A percentile compares a stretch with the other conserved stretches of the same genome.
These are phyloP conservation scores for Scleroderma citrinum DNA, from an alignment of 768 basidiomycete genomes.

Conservation along the genomic window DNA sequence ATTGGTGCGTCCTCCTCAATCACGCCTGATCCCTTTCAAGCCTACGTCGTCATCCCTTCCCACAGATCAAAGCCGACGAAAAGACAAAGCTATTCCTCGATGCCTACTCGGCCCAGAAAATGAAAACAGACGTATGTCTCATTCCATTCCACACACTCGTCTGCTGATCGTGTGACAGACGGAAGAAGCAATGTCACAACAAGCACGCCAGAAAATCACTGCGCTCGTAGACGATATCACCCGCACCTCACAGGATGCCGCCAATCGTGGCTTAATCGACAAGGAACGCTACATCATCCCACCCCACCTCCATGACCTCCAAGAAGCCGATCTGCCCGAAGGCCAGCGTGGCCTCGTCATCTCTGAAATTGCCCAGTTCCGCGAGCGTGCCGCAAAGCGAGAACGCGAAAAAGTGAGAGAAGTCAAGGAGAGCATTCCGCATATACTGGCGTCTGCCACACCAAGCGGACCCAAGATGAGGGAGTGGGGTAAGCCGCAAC, in stretches of 20 bases:
- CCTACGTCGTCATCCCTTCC: slow-evolving; percentile 32
- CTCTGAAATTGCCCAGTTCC: slow-evolving; percentile 93
- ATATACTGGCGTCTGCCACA: slow-evolving; percentile 32
- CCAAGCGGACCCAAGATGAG: slow-evolving; percentile 74
- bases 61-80: slow-evolving; percentile 91
- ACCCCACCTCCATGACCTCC: slow-evolving; percentile 93
- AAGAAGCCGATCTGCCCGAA: slow-evolving; percentile 95
- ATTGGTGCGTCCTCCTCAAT: slow-evolving; percentile 48
- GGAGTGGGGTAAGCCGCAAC: slow-evolving; percentile 65
- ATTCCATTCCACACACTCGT: background rate
- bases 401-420: slow-evolving; percentile 87
- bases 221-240: slow-evolving; percentile 67
- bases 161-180: slow-evolving; percentile 36
- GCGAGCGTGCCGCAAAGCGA: slow-evolving; percentile 87
- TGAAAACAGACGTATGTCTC: slow-evolving; percentile 70
- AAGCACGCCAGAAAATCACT: slow-evolving; percentile 60
- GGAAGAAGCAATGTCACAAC: slow-evolving; percentile 60
- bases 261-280: slow-evolving; percentile 67
- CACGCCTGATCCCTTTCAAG: slow-evolving; percentile 15
- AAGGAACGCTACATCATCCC: slow-evolving; percentile 89
- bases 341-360: slow-evolving; percentile 88
- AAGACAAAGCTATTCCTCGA: slow-evolving; percentile 88
- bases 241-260: slow-evolving; percentile 65
- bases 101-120: slow-evolving; percentile 73
- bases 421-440: slow-evolving; percentile 53